Conservation (phyloP, 2,329 filamentous ascomycete genomes). For the Monosporascus ibericus region DNA sequence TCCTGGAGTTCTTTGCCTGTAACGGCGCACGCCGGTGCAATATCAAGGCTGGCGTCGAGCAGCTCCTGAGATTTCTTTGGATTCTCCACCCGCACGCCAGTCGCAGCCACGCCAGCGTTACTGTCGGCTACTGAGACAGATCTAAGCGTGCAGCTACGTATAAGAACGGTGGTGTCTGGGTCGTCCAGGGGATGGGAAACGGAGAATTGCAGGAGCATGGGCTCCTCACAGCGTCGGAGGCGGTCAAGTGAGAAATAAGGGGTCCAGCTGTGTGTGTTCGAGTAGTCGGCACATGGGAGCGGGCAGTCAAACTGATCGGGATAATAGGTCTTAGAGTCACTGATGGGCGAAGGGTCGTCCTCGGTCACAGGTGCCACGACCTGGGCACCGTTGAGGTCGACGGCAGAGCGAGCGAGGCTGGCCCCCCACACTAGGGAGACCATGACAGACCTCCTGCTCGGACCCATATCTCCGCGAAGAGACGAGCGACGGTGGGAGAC, state of each 20-base stretch:
- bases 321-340: slow-evolving; percentile 9
- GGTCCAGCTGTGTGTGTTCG: slow-evolving; percentile 17
- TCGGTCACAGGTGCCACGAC: slow-evolving; percentile 4
- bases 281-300: slow-evolving; percentile 11
- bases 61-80: not conserved
- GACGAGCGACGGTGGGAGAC: no score
- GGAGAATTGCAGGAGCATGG: slow-evolving; percentile 11
- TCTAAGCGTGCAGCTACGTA: slow-evolving; percentile 8
- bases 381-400: slow-evolving; percentile 10
- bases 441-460: no score
- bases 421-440: not conserved
- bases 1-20: not conserved
- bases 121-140: not conserved
- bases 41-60: not conserved
- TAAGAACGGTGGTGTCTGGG: slow-evolving; percentile 2
- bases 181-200: slow-evolving; percentile 6
- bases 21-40: not conserved
- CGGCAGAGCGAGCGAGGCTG: slow-evolving; percentile 4
- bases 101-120: not conserved
- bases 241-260: slow-evolving; percentile 14
- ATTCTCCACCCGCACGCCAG: not conserved
- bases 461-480: no score
- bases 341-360: slow-evolving; percentile 13
- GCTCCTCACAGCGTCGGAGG: slow-evolving; percentile 10
- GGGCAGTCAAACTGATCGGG: slow-evolving; percentile 17